Base-by-base conservation (phyloP, 805 yeast species). In the Alloascoidea hylecoeti region DNA sequence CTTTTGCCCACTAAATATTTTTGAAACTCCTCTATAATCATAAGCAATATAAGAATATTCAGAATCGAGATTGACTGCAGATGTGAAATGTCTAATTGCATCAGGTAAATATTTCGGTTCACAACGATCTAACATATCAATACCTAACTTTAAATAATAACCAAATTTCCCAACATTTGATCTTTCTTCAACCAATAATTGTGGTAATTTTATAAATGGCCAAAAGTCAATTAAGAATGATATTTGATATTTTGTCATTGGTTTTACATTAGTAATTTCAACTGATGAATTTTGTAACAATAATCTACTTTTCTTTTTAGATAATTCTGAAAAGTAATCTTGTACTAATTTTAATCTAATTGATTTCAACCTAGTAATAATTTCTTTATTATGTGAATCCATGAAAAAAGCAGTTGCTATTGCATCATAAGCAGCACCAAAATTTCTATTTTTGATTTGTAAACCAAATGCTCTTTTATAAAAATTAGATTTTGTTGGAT, bases 151-250 rank as follows among this genome's bases (percentile, higher is more conserved):
- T n/a, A 23, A 23, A 23, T 23, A 23, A n/a, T 23, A 23, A 9
- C 30, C 30, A 23, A 23, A 9, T 23, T 9, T 23, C n/a, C 30
- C 30, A 9, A n/a, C n/a, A 23, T n/a, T 23, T 23, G n/a, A 9
- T 9, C 30, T 9, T 23, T 23, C 30, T 9, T 23, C n/a, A 9
- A 23, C 30, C 30, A 23, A 23, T 23, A n/a, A 23, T 23, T n/a
- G 30, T 23, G 30, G 30, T 23, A 23, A n/a, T 23, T 23, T 23
- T 23, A 23, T 23, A 23, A 23, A 23, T 23, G 30, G 30, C 30
- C 30, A 23, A 23, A 23, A 23, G 30, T 23, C 30, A 23, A 23
- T 23, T 9, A 23, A 9, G 30, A 23, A 23, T 23, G 30, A 9
- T 9, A 23, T 23, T 23, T 23, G 13, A 23, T 23, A 23, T 23